Conservation (phyloP, 164 flowering plant species). For the Magnolia changhungtana region DNA sequence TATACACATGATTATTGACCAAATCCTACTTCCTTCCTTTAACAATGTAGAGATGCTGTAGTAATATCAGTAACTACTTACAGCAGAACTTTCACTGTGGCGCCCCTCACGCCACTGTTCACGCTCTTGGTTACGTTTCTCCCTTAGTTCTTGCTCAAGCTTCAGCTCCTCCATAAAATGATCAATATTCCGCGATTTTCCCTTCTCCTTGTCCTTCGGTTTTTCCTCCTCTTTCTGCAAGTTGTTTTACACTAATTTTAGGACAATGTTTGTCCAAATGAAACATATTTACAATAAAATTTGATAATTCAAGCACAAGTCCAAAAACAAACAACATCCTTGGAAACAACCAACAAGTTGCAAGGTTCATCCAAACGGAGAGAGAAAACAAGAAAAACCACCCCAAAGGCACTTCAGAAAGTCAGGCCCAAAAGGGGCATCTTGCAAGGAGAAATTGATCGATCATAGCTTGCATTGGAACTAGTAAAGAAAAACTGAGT, state of each 20-base stretch:
- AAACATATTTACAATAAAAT: too few species aligned
- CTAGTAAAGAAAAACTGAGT: too few species aligned
- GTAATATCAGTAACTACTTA: conserved; percentile 32
- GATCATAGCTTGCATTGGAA: too few species aligned
- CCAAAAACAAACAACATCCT: too few species aligned
- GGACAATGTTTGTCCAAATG: too few species aligned
- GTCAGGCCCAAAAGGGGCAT: too few species aligned
- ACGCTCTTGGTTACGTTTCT: conserved; percentile 90
- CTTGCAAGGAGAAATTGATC: too few species aligned
- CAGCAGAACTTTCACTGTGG: conserved; percentile 60
- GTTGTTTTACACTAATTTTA: not conserved
- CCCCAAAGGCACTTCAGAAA: too few species aligned
- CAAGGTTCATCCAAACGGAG: too few species aligned
- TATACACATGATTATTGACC: not conserved
- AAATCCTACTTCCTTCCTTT: not conserved
- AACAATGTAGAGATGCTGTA: not conserved
- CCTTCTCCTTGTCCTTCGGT: conserved; percentile 88
- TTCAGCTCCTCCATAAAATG: conserved; percentile 97
- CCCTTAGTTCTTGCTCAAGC: conserved; percentile 95
- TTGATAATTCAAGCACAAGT: too few species aligned
- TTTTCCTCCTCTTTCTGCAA: conserved; percentile 76
- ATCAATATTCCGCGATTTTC: conserved; percentile 87
- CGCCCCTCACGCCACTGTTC: conserved; percentile 84
- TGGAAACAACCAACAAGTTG: too few species aligned
- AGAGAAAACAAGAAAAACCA: too few species aligned